Base-by-base conservation (phyloP, 768 basidiomycete genomes). In the Termitomyces sp. region DNA sequence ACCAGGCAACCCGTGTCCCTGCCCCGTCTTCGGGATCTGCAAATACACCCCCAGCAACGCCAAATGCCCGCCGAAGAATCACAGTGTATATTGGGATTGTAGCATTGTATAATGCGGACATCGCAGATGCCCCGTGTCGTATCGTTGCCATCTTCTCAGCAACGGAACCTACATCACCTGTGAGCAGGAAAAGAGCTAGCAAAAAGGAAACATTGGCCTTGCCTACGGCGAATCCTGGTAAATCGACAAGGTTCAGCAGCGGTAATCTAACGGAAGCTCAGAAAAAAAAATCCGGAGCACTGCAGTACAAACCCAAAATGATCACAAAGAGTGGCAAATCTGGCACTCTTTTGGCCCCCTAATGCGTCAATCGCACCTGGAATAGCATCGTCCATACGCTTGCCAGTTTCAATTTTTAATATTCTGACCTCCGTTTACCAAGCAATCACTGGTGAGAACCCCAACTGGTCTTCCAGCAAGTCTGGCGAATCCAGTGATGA, bases 181-280 rank as follows among this genome's bases (percentile, higher is more conserved):
- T 10, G 31, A 20, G 48, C 28, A 47, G 46, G 26, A 29, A 22
- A 24, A 24, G 7, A 24, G 13, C 4, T 12, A 44, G 22, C 8
- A 10, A 15, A n/a, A 41, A 45, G 42, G 31, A 28, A 22, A 22
- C 5, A 8, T 8, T 42, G 28, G 41, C 57, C 61, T 41, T 49
- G 72, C 73, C 74, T 26, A 77, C 67, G 7, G 73, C 73, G 48
- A 77, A 75, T 7, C 74, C 75, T 13, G 75, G 75, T 50, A 75
- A 68, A 51, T 76, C 75, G 22, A 77, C 75, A 2, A 77, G 67
- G 60, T 77, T 77, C 20, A 76, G 55, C 12, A 76, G 66, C 1
- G 74, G 75, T 28, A 77, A 60, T 2, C 73, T 75, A 15, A 10
- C 36, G 51, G 13, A 49, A 28, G 49, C n/a, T 56, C 24, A 42